Base-by-base conservation (phyloP, 257 asterid genomes). In the Rubia yunnanensis region DNA sequence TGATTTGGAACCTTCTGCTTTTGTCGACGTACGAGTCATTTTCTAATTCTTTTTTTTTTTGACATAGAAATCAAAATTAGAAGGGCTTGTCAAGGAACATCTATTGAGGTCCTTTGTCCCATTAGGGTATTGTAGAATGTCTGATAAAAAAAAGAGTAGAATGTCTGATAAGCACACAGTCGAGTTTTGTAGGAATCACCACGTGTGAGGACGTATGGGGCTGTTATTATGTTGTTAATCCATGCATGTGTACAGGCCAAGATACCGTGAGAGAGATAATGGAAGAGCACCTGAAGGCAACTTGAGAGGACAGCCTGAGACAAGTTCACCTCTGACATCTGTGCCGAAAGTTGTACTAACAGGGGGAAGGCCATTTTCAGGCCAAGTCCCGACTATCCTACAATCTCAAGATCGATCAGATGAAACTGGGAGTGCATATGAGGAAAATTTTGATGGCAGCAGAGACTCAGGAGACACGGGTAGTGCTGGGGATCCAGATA, bases 381-480 rank as follows among this genome's bases (percentile, higher is more conserved):
- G 94, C 69, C 94, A 85, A 69, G 78, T 59, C 39, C 97, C 97
- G 23, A 84, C 90, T 4, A 89, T 88, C 44, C 77, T 86, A 57
- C 97, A 89, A 75, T 70, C 92, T 0, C 96, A 94, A 3, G 99
- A 89, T 24, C 80, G 96, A 74, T 72, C 90, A 67, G 97, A 88
- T 41, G 99, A 88, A 5, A 76, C 82, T 53, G 89, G 95, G 24
- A 88, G 91, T 80, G 83, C 81, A 64, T 81, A 88, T 52, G 99
- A 94, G 59, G 97, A 94, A 78, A 90, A 68, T 68, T 74, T 89
- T 38, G 96, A 92, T 28, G 96, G 89, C 60, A 82, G 88, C 77
- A 83, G 68, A 73, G 95, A 88, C 75, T 81, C 91, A 0, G 96
- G 95, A 34, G 96, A 92, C 79, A 89, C 97, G 0, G 92, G 94